Base-by-base conservation (phyloP, 164 flowering plant species). In the Annona cherimola region DNA sequence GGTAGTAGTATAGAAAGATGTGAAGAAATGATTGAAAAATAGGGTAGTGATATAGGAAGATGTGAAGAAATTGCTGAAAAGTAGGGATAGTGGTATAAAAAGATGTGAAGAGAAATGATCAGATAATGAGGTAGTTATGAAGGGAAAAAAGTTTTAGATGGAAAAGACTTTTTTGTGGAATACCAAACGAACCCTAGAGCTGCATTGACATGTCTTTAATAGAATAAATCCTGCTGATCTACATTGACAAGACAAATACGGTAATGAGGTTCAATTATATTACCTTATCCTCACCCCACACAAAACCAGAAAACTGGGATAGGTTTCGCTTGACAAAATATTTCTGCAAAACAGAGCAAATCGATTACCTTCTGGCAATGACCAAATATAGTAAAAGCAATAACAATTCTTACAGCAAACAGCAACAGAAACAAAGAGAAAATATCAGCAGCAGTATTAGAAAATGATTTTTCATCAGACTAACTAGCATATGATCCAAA, bases 231-330 rank as follows among this genome's bases (percentile, higher is more conserved):
- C 0, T 26, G 35, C 35, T 26, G 35, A 0, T 26, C 35, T 26
- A 26, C 35, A 50, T 16, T 50, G 14, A 50, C 8, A 50, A 50
- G 57, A 50, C 14, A 50, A 50, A 50, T 9, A 16, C 9, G 57
- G 57, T 3, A 9, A 9, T 9, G 3, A 9, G 14, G 18, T 9
- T 50, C 14, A 0, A 50, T 50, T 50, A 50, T 16, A 50, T 18
- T 81, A 94, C 98, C 98, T 94, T 92, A 81, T 84, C 84, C 76
- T 88, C 93, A 77, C 40, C 64, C 96, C 97, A 94, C 45, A 89
- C 89, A 82, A 74, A 94, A 26, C 97, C 97, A 77, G 96, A 94
- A 85, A 94, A 92, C 70, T 84, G 88, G 55, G 80, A 79, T 18
- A 93, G 85, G 67, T 94, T 85, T 76, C 77, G 87, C 84, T 94